phyloP scores from a whole-genome alignment of 345 rosid genomes.

The Pelargonium nanum region DNA sequence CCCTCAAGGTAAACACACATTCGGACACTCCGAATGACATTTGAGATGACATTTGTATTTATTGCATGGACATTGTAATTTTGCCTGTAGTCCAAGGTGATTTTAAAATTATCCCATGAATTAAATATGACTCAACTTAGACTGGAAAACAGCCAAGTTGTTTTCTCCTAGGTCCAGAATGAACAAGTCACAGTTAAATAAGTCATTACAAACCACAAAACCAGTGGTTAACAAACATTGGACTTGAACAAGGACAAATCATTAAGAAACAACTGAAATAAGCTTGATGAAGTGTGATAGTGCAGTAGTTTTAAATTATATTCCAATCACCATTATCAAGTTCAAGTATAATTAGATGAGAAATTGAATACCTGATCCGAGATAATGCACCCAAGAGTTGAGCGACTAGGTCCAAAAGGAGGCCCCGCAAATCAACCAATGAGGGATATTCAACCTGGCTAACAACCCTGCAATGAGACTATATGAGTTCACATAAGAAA shows the following conservation, averaged over 20 bases:
- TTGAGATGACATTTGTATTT: too few relatives aligned
- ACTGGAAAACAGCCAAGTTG: background rate
- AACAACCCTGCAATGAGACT: slow-evolving; percentile 55
- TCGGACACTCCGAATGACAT: too few relatives aligned
- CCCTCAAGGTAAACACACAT: too few relatives aligned
- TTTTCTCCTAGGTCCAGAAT: too few relatives aligned
- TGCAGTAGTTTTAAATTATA: background rate
- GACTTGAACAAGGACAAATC: background rate
- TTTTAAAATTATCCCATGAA: too few relatives aligned
- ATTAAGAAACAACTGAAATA: background rate
- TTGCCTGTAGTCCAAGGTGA: background rate
- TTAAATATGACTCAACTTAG: background rate
- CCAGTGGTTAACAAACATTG: background rate
- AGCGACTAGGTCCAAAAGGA: slow-evolving; percentile 91
- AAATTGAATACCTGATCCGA: slow-evolving; percentile 62
- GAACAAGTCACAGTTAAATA: too few relatives aligned
- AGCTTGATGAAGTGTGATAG: background rate
- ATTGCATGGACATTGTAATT: background rate
- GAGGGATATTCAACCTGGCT: slow-evolving; percentile 99
- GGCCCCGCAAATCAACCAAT: slow-evolving; percentile 91
- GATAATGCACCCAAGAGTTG: slow-evolving; percentile 97
- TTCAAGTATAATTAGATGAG: background rate
- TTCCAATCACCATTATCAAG: background rate
- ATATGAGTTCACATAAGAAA: background rate
- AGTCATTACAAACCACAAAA: background rate